Evolutionary conservation across 192 early-diverging fungal genomes (phyloP), one percentile per base, ranked within the genome.

Genomic region (Chytriomyces hyalinus): DNA sequence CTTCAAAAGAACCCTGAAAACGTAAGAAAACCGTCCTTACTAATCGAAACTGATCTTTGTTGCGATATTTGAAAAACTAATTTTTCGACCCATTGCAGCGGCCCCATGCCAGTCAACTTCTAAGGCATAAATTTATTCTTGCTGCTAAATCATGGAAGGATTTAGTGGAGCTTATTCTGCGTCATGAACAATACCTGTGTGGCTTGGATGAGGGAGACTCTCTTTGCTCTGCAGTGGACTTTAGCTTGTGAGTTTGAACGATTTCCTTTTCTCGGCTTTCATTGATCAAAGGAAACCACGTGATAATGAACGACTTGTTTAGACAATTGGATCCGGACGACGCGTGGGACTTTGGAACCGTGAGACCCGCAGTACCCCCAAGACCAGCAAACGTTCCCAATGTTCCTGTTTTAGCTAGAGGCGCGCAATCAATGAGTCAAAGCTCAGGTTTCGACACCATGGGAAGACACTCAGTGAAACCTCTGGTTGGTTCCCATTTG

Each of bases 41-140:
- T 47, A 60, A 60, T n/a, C 57, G 22, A 1, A 60, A 60, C 17
- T 66, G 1, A n/a, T n/a, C n/a, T n/a, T n/a, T 46, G 20, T 81
- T 78, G 11, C 20, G 10, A 51, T n/a, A 82, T 78, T 51, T 43
- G 13, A 50, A 61, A 57, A 8, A 24, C 53, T 43, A 47, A 61
- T 71, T 11, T 60, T 5, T 49, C 11, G 3, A 71, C 66, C 4
- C 66, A 24, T 63, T 79, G 11, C 80, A 95, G 92, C 86, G 96
- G 48, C 95, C 95, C 0, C 89, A 94, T 0, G 96, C 96, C 53
- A 92, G 92, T 76, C 94, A 97, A 61, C 80, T 98, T 49, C 84
- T 94, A 49, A 93, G 92, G 75, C 95, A 98, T 83, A 85, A 89
- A 71, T 98, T 98, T 77, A 92, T 98, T 57, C 83, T 89, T 22